Evolutionary conservation across 495 filamentous ascomycete genomes (phyloP).

Genomic region (Venustampulla echinocandica): DNA sequence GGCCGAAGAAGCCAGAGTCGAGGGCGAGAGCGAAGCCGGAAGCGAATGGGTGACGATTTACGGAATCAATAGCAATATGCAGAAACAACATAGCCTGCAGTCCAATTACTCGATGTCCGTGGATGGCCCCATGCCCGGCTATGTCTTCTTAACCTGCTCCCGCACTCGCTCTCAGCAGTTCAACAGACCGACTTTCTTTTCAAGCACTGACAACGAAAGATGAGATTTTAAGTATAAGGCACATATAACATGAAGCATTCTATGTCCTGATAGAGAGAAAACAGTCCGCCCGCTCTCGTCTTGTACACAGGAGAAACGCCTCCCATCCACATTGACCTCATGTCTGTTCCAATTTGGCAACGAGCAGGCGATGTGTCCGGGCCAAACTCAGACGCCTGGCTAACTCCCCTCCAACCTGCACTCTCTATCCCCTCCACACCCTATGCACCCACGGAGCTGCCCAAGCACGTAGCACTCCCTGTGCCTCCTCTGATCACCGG

Average conservation of each 20-base stretch:
- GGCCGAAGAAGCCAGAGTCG: slow-evolving; percentile 15
- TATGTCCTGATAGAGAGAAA: background rate
- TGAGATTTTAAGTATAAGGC: background rate
- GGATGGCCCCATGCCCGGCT: background rate
- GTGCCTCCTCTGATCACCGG: no score
- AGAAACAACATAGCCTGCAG: slow-evolving; percentile 5
- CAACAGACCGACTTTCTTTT: background rate
- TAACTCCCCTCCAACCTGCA: background rate
- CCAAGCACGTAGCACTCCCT: no score
- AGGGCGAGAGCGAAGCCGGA: slow-evolving; percentile 13
- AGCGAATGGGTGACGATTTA: background rate
- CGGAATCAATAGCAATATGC: slow-evolving; percentile 7
- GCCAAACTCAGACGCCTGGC: background rate
- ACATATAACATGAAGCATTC: background rate
- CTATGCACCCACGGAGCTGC: background rate
- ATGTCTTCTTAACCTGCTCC: background rate
- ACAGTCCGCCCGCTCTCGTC: background rate
- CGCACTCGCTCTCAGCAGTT: background rate
- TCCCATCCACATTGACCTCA: background rate
- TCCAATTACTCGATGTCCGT: background rate
- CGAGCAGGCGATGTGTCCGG: no score
- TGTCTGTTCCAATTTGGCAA: no score
- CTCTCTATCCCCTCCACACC: background rate
- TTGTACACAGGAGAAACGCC: background rate
- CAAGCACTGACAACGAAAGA: background rate